Percentiles rank a stretch among this genome's conserved stretches.
phyloP scores from a whole-genome alignment of 805 yeast species.

The Saccharomycopsis fodiens region DNA sequence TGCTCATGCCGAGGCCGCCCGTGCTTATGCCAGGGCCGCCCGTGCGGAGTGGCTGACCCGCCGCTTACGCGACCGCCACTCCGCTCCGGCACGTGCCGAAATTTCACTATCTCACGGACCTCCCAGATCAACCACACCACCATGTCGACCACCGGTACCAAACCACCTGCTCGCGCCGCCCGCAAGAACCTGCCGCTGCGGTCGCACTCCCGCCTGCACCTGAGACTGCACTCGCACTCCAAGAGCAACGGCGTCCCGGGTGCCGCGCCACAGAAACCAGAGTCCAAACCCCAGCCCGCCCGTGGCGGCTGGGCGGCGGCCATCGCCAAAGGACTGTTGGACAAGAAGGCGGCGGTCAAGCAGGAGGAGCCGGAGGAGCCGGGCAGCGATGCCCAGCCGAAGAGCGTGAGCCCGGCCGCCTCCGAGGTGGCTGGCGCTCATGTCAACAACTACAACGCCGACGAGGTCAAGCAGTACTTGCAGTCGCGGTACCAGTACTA shows the following conservation, averaged over 20 bases:
- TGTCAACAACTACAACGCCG: constrained; percentile 8
- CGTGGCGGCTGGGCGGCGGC: constrained; percentile 15
- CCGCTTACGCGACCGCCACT: neutral
- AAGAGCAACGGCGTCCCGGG: neutral
- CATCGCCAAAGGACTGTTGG: constrained; percentile 5
- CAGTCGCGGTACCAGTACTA: constrained; percentile 4
- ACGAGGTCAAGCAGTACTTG: constrained; percentile 13
- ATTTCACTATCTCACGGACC: neutral
- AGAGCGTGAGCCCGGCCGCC: neutral
- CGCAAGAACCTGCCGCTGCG: neutral
- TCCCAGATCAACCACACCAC: neutral
- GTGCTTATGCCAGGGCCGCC: no score
- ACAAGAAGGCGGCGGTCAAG: neutral
- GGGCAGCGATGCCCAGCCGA: neutral
- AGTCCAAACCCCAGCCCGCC: neutral
- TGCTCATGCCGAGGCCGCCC: no score
- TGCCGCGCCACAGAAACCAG: neutral
- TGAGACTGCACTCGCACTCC: neutral
- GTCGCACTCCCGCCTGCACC: neutral
- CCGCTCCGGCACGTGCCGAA: neutral
- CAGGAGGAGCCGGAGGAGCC: neutral
- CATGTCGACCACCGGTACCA: neutral
- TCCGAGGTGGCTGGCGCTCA: neutral
- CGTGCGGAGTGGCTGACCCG: neutral
- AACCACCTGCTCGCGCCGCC: neutral